These are phyloP conservation scores for Cyberlindnera xishuangbannaensis DNA, from an alignment of 805 yeast genomes.

Conservation along the genomic window DNA sequence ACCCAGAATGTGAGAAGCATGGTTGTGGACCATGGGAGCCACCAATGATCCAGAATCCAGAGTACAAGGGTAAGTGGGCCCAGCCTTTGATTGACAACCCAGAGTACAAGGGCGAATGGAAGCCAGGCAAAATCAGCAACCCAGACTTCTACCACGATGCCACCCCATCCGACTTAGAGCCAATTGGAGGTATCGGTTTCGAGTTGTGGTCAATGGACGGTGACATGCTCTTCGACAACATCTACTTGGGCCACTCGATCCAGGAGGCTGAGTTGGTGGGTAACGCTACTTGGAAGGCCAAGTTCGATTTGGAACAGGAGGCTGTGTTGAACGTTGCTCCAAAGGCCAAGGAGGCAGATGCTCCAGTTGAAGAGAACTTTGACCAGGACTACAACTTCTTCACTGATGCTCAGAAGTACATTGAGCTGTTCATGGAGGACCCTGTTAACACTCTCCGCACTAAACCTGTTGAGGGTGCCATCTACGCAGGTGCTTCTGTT, in stretches of 20 bases:
- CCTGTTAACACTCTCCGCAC: conserved; percentile 40
- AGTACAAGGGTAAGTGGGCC: conserved; percentile 72
- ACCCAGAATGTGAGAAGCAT: conserved; percentile 63
- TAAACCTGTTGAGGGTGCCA: conserved; percentile 46
- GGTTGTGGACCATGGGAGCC: conserved; percentile 85
- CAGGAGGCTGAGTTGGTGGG: conserved; percentile 82
- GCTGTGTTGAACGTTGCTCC: conserved; percentile 7
- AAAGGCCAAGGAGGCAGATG: conserved; percentile 4
- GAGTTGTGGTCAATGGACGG: conserved; percentile 86
- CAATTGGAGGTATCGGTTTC: conserved; percentile 78
- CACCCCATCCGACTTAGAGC: conserved; percentile 54
- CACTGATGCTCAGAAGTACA: conserved; percentile 27
- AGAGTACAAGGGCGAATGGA: conserved; percentile 73
- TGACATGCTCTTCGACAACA: conserved; percentile 71
- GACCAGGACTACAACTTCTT: conserved; percentile 13
- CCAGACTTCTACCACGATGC: conserved; percentile 61
- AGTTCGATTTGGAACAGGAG: conserved; percentile 45
- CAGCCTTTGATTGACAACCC: conserved; percentile 71
- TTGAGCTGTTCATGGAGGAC: conserved; percentile 34
- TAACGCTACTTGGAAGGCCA: conserved; percentile 61
- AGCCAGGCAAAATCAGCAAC: conserved; percentile 57
- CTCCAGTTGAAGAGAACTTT: neutral
- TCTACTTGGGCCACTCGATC: conserved; percentile 81
- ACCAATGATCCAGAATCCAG: conserved; percentile 61
- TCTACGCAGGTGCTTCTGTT: conserved; percentile 39